Evolutionary conservation across 2,329 filamentous ascomycete genomes (phyloP).

Genomic region (Acrodontium crateriforme): DNA sequence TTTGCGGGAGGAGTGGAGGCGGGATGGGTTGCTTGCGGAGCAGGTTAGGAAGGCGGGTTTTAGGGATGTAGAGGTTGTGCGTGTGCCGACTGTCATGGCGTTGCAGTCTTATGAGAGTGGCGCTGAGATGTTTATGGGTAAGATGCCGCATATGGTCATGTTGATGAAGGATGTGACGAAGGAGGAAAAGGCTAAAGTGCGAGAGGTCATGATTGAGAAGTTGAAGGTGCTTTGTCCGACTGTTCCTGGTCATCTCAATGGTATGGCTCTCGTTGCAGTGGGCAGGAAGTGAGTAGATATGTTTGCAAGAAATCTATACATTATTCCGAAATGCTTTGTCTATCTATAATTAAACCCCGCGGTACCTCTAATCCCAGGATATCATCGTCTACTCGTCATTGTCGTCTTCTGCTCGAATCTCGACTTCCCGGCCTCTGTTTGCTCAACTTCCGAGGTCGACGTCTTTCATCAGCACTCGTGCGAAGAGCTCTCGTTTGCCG

Average conservation of each 20-base stretch:
- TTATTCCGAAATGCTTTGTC: too few species aligned
- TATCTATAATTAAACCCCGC: too few species aligned
- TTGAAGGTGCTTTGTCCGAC: conserved; percentile 10
- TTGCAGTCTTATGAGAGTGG: conserved; percentile 10
- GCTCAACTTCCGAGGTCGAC: conserved; percentile 2
- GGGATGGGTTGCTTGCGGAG: conserved; percentile 5
- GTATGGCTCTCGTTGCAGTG: conserved; percentile 14
- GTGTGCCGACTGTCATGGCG: conserved; percentile 13
- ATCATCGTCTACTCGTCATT: neutral
- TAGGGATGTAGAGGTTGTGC: conserved; percentile 10
- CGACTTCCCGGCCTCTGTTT: conserved; percentile 3
- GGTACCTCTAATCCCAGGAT: too few species aligned
- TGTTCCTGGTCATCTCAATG: conserved; percentile 14
- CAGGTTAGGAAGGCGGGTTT: conserved; percentile 19
- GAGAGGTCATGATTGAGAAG: conserved; percentile 8
- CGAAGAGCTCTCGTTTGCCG: conserved; percentile 1
- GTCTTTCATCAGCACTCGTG: neutral
- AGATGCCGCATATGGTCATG: conserved; percentile 14
- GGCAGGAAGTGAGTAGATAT: conserved; percentile 17
- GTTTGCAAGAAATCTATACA: too few species aligned
- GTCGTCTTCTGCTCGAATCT: conserved; percentile 1
- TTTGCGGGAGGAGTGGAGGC: conserved; percentile 15
- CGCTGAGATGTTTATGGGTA: conserved; percentile 10
- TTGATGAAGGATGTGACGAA: conserved; percentile 11
- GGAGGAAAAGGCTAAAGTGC: conserved; percentile 10